phyloP scores from a whole-genome alignment of 1,284 basidiomycete genomes.

The Athelia psychrophila region DNA sequence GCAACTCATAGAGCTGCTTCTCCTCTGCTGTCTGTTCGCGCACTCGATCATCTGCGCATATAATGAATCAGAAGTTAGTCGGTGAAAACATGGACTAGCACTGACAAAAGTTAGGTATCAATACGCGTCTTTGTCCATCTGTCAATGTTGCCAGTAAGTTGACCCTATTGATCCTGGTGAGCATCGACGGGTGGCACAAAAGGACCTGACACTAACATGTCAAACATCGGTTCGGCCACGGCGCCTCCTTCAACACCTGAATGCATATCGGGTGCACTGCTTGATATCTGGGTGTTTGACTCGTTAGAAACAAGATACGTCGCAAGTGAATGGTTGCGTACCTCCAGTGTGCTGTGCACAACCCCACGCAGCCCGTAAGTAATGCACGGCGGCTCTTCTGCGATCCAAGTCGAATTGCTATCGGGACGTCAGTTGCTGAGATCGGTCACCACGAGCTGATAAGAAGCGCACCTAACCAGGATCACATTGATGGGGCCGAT shows the following conservation, averaged over 20 bases:
- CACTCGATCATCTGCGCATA: slow-evolving; percentile 81
- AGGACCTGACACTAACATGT: slow-evolving; percentile 61
- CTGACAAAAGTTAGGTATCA: slow-evolving; percentile 86
- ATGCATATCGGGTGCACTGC: slow-evolving; percentile 73
- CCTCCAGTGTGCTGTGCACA: slow-evolving; percentile 77
- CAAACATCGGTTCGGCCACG: slow-evolving; percentile 86
- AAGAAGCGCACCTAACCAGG: slow-evolving; percentile 61
- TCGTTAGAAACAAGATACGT: neutral
- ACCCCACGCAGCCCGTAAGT: slow-evolving; percentile 96
- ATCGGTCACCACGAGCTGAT: neutral
- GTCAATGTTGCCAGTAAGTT: slow-evolving; percentile 76
- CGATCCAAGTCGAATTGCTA: slow-evolving; percentile 97
- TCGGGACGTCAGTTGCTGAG: slow-evolving; percentile 1
- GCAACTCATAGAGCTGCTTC: slow-evolving; percentile 59
- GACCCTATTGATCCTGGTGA: slow-evolving; percentile 48
- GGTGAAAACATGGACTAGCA: slow-evolving; percentile 13
- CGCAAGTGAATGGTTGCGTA: slow-evolving; percentile 22
- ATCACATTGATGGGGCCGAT: slow-evolving; percentile 89
- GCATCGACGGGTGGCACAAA: neutral
- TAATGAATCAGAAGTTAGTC: slow-evolving; percentile 4
- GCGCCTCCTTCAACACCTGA: slow-evolving; percentile 94
- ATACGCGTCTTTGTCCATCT: slow-evolving; percentile 54
- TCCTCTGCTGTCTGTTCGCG: slow-evolving; percentile 67
- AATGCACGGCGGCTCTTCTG: slow-evolving; percentile 91
- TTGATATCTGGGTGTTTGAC: slow-evolving; percentile 49